Base-by-base conservation (phyloP, 139 green algal genomes). In the Chlamydomonas applanata region DNA sequence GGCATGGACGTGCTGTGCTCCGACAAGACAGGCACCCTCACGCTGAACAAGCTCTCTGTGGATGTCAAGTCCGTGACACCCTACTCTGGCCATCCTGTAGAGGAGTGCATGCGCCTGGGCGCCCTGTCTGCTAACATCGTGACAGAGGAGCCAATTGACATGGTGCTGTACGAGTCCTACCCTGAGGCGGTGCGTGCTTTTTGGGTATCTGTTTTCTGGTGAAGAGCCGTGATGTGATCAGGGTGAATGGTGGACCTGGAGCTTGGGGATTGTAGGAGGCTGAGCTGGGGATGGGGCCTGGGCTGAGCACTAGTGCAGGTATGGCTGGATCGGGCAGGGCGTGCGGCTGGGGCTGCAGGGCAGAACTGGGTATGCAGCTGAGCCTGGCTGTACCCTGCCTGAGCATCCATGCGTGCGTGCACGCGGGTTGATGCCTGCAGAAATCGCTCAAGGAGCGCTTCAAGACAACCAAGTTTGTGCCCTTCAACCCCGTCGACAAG, bases 1-100 rank as follows among this genome's bases (percentile, higher is more conserved):
- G 79, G 92, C 74, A 94, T 97, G 89, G 84, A 94, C 85, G 91
- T 97, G 52, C 90, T 97, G 33, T 97, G 92, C 91, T 95, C 88
- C 24, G 92, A 97, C 86, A 97, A 97, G 83, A 97, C 92, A n/a
- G 91, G 91, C 73, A 96, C 91, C 4, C 86, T 96, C 24, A 96
- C 91, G 3, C 83, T 94, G 16, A 94, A 96, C 89, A 93, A 96
- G 82, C 73, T 89, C 27, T 80, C 60, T 17, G 66, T 87, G 14
- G 81, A 87, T 16, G 20, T 29, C 0, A 34, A 33, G 27, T 74
- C 35, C 34, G 72, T 84, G 25, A 62, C 71, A 27, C 40, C 45
- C 14, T 40, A 25, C 14, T 81, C 78, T 30, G 71, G 74, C 56
- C 64, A 81, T 27, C 46, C 72, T 3, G 70, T 86, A 24, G 36